Evolutionary conservation across 164 flowering plant species (phyloP), one percentile per base, ranked within the genome.

Genomic region (Cinnamomum chago): DNA sequence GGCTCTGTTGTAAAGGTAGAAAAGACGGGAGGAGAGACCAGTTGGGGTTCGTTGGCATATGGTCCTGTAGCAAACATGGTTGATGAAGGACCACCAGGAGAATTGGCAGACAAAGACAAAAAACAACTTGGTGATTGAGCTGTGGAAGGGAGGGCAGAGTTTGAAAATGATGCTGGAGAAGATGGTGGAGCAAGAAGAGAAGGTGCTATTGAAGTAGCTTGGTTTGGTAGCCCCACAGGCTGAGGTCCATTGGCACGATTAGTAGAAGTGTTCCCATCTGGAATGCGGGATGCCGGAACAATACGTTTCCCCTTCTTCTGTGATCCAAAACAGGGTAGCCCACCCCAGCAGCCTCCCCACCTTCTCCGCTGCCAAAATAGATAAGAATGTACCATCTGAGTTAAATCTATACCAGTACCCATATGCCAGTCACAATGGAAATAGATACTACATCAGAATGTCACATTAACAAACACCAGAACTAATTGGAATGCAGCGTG

Each of bases 101-200:
- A 91, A 70, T 88, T 92, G 58, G 92, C 97, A 75, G 98, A 91
- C 80, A 90, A 33, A 14, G 95, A 90, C 73, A 89, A 73, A 82
- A 84, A 87, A 78, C 90, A 88, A 78, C 78, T 89, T 13, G 99
- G 99, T 24, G 99, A 95, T 78, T 92, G 98, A 62, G 86, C 93
- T 20, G 97, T 90, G 11, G 99, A 95, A 75, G 93, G 97, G 18
- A 89, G 87, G 3, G 95, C 90, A 70, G 99, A 95, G 75, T 90
- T 88, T 27, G 95, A 79, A 77, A 95, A 93, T 27, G 99, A 95
- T 50, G 96, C 97, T 2, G 99, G 99, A 14, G 99, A 95, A 33
- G 99, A 93, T 71, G 99, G 99, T n/a, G 99, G 99, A 70, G 98
- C 99, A 40, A 91, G 84, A 80, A 95, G 88, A 69, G 97, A 90